These are phyloP conservation scores for Mycena sp. DNA, from an alignment of 1,284 basidiomycete species.

Conservation along the genomic window DNA sequence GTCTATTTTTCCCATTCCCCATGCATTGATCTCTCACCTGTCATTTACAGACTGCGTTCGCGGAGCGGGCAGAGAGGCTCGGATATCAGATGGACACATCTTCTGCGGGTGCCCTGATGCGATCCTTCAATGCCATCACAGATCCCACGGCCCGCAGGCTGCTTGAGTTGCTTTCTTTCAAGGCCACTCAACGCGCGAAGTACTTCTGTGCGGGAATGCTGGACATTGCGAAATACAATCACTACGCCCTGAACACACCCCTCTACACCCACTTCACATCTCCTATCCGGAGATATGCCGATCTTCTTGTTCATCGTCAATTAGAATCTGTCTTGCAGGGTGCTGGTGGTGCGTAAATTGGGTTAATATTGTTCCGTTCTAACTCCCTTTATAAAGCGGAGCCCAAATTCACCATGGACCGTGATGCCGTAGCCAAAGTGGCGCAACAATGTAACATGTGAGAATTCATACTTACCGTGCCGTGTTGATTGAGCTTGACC, in stretches of 20 bases:
- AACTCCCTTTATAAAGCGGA: conserved; percentile 55
- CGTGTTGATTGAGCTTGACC: conserved; percentile 10
- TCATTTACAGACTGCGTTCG: conserved; percentile 69
- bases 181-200: conserved; percentile 92
- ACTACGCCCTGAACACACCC: conserved; percentile 92
- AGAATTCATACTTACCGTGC: conserved; percentile 37
- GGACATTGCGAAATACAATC: conserved; percentile 97
- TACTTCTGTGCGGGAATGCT: conserved; percentile 99
- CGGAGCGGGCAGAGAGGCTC: conserved; percentile 82
- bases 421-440: conserved; percentile 96
- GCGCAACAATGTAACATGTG: conserved; percentile 98
- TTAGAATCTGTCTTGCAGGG: conserved; percentile 89
- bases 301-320: conserved; percentile 96
- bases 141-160: conserved; percentile 80
- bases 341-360: conserved; percentile 49
- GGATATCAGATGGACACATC: conserved; percentile 87
- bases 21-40: conserved; percentile 1
- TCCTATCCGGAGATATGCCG: conserved; percentile 93
- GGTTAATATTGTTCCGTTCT: background rate
- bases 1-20: conserved; percentile 35
- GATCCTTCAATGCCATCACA: conserved; percentile 78
- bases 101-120: conserved; percentile 86
- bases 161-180: conserved; percentile 85
- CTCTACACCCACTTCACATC: conserved; percentile 99
- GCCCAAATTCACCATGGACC: conserved; percentile 94